Percentiles rank a stretch among this genome's conserved stretches.
Evolutionary conservation across 2,329 filamentous ascomycete genomes (phyloP).

Genomic region (Clathrospora elynae): DNA sequence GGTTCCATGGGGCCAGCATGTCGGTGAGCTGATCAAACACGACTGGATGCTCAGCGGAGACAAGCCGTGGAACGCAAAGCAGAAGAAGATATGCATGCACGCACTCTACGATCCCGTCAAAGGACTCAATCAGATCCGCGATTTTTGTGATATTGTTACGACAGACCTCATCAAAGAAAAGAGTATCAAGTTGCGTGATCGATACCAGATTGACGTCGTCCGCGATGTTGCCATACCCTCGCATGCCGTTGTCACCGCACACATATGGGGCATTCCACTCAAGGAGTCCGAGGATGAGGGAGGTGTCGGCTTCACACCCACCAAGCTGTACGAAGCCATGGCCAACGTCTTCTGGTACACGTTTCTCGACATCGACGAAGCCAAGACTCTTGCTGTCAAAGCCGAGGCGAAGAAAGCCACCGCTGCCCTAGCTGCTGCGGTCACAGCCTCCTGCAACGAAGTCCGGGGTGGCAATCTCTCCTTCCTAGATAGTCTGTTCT

Average conservation of each 20-base stretch:
- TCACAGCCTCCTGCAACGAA: conserved; percentile 59
- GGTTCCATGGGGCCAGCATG: conserved; percentile 64
- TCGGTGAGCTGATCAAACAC: conserved; percentile 60
- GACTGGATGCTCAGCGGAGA: conserved; percentile 57
- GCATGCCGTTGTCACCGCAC: neutral
- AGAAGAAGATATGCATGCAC: conserved; percentile 4
- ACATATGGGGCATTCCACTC: neutral
- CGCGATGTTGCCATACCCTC: conserved; percentile 55
- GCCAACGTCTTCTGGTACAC: conserved; percentile 64
- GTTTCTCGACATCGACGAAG: conserved; percentile 69
- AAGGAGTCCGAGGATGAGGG: neutral
- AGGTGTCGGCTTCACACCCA: neutral
- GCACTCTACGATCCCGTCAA: conserved; percentile 57
- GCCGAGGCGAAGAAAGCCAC: conserved; percentile 36
- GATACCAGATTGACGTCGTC: conserved; percentile 62
- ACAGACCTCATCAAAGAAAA: neutral
- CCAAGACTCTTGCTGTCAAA: conserved; percentile 52
- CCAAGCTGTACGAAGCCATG: conserved; percentile 15
- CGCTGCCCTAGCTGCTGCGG: conserved; percentile 65
- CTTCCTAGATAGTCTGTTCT: neutral
- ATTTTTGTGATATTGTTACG: conserved; percentile 68
- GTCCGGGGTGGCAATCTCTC: conserved; percentile 51
- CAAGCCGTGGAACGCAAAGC: conserved; percentile 20
- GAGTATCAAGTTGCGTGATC: conserved; percentile 52
- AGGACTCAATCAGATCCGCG: conserved; percentile 59